Base-by-base conservation (phyloP, 208 protist genomes). In the Strigomonas oncopelti region DNA sequence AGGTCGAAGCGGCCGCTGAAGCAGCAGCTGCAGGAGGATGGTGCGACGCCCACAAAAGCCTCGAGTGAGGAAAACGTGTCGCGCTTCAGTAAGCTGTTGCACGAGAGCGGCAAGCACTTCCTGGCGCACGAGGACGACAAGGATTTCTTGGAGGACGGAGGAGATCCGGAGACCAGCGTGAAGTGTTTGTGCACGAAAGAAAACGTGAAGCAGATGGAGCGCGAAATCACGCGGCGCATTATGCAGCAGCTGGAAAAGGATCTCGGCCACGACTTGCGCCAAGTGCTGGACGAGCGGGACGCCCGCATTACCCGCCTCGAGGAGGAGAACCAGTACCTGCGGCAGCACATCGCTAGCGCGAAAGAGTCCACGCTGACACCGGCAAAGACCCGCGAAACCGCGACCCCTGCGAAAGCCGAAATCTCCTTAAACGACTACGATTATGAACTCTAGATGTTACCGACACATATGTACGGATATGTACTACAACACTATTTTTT, bases 261-360 rank as follows among this genome's bases (percentile, higher is more conserved):
- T 52, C 53, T 91, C 24, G 66, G 67, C 5, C 22, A 52, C 8
- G 65, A 81, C 31, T 69, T 90, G 22, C 67, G 76, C 67, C 52
- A 84, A n/a, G 70, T 75, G 2, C 62, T 90, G 24, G 54, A 71
- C 14, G 69, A 81, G 60, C 84, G 80, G 25, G 81, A 90, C 27
- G 32, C 54, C 0, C 45, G 73, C 24, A 83, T 91, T 34, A 67
- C 59, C 3, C 58, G 57, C 42, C 81, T 91, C 46, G 64, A 67
- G 18, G 25, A 61, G 13, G 85, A 91, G 62, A 93, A 89, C 32
- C 65, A 42, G 4, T 22, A 62, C 53, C 67, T 93, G 36, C 61
- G 65, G 20, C 51, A 61, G 22, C 22, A 69, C 28, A 66, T 73
- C 31, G 42, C 42, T 1, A 48, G 42, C 18, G 18, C 18, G 42